Conservation (phyloP, 805 yeast species). For the Lipomyces orientalis region DNA sequence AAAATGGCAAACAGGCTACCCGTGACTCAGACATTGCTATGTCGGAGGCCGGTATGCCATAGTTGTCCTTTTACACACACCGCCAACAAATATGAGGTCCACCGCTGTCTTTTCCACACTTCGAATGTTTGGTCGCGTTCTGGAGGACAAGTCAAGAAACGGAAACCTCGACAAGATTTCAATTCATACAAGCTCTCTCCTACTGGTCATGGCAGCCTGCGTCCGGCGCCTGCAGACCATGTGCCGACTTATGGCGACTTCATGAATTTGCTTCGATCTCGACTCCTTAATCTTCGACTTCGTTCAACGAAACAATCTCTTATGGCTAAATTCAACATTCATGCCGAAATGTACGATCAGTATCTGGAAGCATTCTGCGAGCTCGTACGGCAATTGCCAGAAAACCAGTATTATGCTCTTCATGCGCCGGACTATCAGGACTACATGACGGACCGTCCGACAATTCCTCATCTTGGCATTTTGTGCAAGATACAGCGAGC, state of each 20-base stretch:
- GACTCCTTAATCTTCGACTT: neutral
- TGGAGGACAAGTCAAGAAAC: neutral
- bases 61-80: neutral
- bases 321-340: neutral
- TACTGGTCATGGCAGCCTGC: neutral
- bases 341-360: neutral
- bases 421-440: conserved; percentile 22
- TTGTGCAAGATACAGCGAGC: conserved; percentile 2
- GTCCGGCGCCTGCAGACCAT: neutral
- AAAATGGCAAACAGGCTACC: neutral
- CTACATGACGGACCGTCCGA: conserved; percentile 22
- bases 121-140: neutral
- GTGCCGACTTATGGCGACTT: neutral
- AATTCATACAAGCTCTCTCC: neutral
- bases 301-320: neutral
- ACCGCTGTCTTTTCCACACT: neutral
- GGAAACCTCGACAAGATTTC: neutral
- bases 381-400: conserved; percentile 16
- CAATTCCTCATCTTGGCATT: conserved; percentile 27
- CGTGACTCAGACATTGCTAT: neutral
- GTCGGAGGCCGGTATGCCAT: neutral
- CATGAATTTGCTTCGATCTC: conserved; percentile 10
- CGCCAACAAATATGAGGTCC: neutral
- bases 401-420: conserved; percentile 12
- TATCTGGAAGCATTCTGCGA: conserved; percentile 14